Percentiles rank a stretch among this genome's conserved stretches.
phyloP scores from a whole-genome alignment of 345 rosid genomes.

The Ceriops zippeliana region DNA sequence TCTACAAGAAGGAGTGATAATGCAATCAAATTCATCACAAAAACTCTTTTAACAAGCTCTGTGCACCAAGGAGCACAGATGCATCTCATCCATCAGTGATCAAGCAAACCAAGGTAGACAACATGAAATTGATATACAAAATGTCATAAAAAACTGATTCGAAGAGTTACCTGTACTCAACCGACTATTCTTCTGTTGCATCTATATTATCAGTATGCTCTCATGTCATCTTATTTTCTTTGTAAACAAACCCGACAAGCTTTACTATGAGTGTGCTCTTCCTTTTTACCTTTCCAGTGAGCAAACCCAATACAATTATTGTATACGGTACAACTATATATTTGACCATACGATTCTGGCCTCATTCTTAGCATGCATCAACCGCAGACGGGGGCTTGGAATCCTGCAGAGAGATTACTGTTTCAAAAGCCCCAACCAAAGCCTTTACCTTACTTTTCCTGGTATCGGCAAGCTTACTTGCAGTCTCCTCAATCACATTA shows the following conservation, averaged over 20 bases:
- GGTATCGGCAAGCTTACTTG: constrained; percentile 23
- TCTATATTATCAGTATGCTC: background rate
- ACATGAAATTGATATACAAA: no score
- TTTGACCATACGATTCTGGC: background rate
- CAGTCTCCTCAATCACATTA: constrained; percentile 28
- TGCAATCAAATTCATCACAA: no score
- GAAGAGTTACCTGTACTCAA: background rate
- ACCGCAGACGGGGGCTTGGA: constrained; percentile 1
- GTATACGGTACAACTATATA: background rate
- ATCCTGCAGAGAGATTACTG: constrained; percentile 28
- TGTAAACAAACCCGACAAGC: no score
- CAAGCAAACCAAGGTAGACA: no score
- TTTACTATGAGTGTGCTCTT: no score
- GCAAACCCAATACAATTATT: no score
- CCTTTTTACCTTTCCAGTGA: no score
- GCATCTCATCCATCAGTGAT: no score
- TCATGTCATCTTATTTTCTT: no score
- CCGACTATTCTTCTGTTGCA: background rate
- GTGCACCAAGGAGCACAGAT: no score
- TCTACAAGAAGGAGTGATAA: no score
- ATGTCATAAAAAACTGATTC: background rate
- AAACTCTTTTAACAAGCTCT: no score
- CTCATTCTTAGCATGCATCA: constrained; percentile 1
- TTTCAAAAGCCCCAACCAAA: constrained; percentile 31
- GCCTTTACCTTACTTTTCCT: constrained; percentile 30